Percentiles rank a stretch among this genome's conserved stretches.
Evolutionary conservation across 1,284 basidiomycete species (phyloP).

Genomic region (Moesziomyces aphidis): DNA sequence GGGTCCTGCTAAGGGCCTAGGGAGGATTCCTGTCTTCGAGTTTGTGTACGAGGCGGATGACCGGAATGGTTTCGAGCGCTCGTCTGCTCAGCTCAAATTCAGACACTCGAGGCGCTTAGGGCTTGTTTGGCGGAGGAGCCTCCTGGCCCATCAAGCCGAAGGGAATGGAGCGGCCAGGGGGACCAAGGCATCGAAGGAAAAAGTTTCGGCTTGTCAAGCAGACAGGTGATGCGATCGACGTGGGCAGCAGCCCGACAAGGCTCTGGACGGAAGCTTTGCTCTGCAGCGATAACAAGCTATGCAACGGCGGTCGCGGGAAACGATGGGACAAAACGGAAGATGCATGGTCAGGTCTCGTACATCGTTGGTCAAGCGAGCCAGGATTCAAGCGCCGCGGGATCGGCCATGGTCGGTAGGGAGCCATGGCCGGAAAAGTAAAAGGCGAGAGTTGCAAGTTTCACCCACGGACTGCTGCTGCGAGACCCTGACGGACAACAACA

Average conservation of each 20-base stretch:
- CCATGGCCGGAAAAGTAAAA: not conserved
- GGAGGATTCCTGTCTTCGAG: not conserved
- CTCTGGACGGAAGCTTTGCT: not conserved
- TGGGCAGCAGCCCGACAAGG: not conserved
- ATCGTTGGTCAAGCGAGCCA: not conserved
- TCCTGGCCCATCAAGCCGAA: not conserved
- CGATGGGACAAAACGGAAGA: not conserved
- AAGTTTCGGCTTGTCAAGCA: not conserved
- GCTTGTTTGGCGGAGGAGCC: not conserved
- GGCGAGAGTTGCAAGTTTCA: not conserved
- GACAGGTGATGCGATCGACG: not conserved
- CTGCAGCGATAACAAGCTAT: not conserved
- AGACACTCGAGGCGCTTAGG: not conserved
- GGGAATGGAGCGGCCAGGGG: not conserved
- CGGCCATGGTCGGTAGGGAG: not conserved
- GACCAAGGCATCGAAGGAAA: not conserved
- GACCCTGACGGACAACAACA: not conserved
- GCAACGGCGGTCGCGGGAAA: too few relatives aligned
- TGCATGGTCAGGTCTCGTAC: not conserved
- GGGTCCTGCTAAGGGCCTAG: not conserved
- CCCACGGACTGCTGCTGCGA: not conserved
- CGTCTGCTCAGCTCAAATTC: not conserved
- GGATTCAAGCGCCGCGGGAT: constrained; percentile 20
- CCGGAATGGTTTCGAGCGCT: not conserved
- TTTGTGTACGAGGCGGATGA: too few relatives aligned